Evolutionary conservation across 1,284 basidiomycete species (phyloP).

Genomic region (Sporisorium exsertum): DNA sequence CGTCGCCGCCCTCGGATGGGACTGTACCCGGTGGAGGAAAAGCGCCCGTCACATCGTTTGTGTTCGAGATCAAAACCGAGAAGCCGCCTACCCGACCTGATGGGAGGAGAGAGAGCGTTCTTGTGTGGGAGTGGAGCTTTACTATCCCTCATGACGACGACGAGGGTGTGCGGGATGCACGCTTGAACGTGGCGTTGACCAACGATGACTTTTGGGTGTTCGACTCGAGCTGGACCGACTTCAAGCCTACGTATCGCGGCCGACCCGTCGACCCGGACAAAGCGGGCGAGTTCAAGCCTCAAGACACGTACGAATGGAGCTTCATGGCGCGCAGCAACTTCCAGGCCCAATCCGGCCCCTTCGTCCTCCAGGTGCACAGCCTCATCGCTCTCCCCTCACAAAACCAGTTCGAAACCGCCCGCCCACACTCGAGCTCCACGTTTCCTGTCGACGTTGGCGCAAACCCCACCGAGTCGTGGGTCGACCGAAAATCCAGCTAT

Average conservation of each 20-base stretch:
- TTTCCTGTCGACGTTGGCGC: not conserved
- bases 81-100: conserved; percentile 65
- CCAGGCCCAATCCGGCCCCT: conserved; percentile 51
- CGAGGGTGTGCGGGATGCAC: not conserved
- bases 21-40: conserved; percentile 37
- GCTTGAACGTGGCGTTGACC: conserved; percentile 18
- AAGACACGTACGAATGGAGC: conserved; percentile 55
- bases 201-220: conserved; percentile 50
- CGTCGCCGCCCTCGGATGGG: conserved; percentile 18
- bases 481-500: conserved; percentile 25
- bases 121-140: conserved; percentile 71
- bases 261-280: conserved; percentile 60
- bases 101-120: conserved; percentile 69
- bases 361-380: conserved; percentile 44
- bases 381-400: conserved; percentile 22
- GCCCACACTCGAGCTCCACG: not conserved
- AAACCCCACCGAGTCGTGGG: conserved; percentile 3
- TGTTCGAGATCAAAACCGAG: conserved; percentile 71
- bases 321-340: conserved; percentile 62
- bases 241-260: conserved; percentile 71
- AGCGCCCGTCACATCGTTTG: conserved; percentile 63
- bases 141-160: conserved; percentile 32
- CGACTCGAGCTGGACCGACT: conserved; percentile 69
- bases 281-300: conserved; percentile 39
- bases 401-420: conserved; percentile 11